phyloP scores from a whole-genome alignment of 805 yeast species.

The Ogataea methylovora region DNA sequence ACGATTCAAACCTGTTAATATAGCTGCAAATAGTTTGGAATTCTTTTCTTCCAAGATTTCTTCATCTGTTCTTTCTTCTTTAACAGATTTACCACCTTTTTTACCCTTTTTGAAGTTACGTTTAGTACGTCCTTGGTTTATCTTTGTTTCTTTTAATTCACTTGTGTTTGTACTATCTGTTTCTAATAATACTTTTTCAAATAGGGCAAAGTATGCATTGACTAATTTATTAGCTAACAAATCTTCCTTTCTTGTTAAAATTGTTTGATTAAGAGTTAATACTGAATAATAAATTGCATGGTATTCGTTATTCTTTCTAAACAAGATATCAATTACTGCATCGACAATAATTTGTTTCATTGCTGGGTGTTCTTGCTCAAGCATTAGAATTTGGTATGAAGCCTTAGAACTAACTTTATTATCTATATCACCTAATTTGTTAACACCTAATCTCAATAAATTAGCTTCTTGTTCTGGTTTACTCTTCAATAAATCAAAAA shows the following conservation, averaged over 20 bases:
- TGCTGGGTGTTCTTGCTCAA: conserved; percentile 90
- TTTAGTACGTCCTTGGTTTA: conserved; percentile 52
- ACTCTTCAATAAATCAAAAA: conserved; percentile 70
- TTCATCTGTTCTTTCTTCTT: conserved; percentile 51
- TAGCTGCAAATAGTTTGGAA: conserved; percentile 79
- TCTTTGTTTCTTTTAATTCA: conserved; percentile 31
- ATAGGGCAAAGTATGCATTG: conserved; percentile 77
- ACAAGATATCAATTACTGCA: conserved; percentile 71
- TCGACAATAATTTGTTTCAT: conserved; percentile 82
- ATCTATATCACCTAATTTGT: conserved; percentile 90
- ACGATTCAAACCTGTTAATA: conserved; percentile 91
- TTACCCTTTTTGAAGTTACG: conserved; percentile 75
- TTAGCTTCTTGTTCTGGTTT: conserved; percentile 98
- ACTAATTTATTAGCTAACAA: conserved; percentile 79
- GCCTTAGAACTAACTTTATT: conserved; percentile 86
- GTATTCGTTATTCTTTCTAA: conserved; percentile 70
- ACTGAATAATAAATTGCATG: conserved; percentile 85
- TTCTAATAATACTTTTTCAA: conserved; percentile 73
- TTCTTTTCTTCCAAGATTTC: conserved; percentile 73
- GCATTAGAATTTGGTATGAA: conserved; percentile 68
- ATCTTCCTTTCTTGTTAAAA: conserved; percentile 68
- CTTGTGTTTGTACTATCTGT: conserved; percentile 42
- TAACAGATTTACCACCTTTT: conserved; percentile 80
- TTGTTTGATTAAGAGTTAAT: conserved; percentile 87
- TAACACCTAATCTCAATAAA: conserved; percentile 78